These are phyloP conservation scores for Trichoderma sp. DNA, from an alignment of 2,329 filamentous ascomycete genomes.

Conservation along the genomic window DNA sequence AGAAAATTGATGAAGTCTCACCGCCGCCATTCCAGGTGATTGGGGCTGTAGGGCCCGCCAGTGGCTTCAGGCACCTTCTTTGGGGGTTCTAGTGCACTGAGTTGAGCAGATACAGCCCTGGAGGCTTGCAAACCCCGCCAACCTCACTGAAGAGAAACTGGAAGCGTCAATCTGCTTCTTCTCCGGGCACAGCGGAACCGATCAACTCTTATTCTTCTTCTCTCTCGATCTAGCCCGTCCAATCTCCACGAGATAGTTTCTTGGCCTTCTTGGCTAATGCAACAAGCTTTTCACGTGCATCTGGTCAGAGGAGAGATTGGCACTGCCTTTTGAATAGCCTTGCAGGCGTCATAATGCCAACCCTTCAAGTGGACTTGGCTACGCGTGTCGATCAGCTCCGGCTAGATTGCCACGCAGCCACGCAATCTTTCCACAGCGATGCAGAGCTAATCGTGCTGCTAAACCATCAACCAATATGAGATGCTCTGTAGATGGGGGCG, in stretches of 20 bases:
- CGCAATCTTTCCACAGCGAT: not conserved
- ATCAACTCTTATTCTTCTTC: not conserved
- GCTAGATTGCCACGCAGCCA: not conserved
- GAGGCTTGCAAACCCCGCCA: not conserved
- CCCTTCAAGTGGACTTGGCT: not conserved
- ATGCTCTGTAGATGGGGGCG: not conserved
- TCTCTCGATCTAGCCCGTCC: not conserved
- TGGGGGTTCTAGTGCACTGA: not conserved
- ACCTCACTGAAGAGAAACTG: not conserved
- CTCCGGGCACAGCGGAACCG: not conserved
- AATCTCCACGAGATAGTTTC: not conserved
- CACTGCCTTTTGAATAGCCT: not conserved
- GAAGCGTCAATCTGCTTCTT: not conserved
- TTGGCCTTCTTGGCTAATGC: constrained; percentile 9
- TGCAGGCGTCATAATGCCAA: not conserved
- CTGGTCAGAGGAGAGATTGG: not conserved
- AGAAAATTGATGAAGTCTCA: not conserved
- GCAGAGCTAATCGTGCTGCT: not conserved
- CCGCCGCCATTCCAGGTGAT: not conserved
- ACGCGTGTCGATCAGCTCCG: not conserved
- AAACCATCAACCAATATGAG: not conserved
- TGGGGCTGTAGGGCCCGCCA: not conserved
- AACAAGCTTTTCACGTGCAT: constrained; percentile 3
- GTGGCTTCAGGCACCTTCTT: not conserved
- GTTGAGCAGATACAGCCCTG: not conserved